Evolutionary conservation across 2,329 filamentous ascomycete genomes (phyloP).

Genomic region (Berkeleyomyces rouxiae): DNA sequence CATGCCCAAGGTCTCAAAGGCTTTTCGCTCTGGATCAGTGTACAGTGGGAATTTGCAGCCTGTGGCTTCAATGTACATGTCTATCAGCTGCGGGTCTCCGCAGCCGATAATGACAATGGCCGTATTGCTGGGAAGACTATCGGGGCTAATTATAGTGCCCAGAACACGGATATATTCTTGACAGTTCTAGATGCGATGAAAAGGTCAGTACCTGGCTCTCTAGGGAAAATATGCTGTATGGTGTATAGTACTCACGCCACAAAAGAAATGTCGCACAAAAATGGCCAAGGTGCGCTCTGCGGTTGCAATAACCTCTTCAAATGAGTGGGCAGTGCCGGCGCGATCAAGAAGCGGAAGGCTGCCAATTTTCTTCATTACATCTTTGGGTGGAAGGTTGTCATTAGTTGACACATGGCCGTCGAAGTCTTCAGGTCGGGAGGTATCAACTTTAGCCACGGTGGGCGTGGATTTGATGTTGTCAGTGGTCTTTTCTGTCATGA

Average conservation of each 20-base stretch:
- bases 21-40: slow-evolving; percentile 50
- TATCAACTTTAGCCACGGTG: slow-evolving; percentile 19
- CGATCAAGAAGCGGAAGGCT: slow-evolving; percentile 43
- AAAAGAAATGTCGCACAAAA: slow-evolving; percentile 69
- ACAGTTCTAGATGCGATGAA: slow-evolving; percentile 43
- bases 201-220: not conserved
- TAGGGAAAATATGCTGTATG: not conserved
- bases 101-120: slow-evolving; percentile 57
- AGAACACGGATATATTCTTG: slow-evolving; percentile 56
- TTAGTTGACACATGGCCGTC: slow-evolving; percentile 37
- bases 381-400: slow-evolving; percentile 35
- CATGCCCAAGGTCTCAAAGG: slow-evolving; percentile 57
- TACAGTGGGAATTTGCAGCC: slow-evolving; percentile 58
- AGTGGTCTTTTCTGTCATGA: not conserved
- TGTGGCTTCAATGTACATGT: slow-evolving; percentile 46
- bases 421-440: slow-evolving; percentile 33
- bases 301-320: slow-evolving; percentile 43
- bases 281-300: slow-evolving; percentile 47
- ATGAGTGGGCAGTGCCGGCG: slow-evolving; percentile 40
- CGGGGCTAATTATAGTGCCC: slow-evolving; percentile 38
- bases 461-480: not conserved
- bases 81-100: slow-evolving; percentile 50
- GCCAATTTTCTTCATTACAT: slow-evolving; percentile 34
- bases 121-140: slow-evolving; percentile 36
- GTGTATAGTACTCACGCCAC: slow-evolving; percentile 40